Percentiles rank a stretch among this genome's conserved stretches.
phyloP scores from a whole-genome alignment of 2,329 filamentous ascomycete species.

The Blastomyces silverae region DNA sequence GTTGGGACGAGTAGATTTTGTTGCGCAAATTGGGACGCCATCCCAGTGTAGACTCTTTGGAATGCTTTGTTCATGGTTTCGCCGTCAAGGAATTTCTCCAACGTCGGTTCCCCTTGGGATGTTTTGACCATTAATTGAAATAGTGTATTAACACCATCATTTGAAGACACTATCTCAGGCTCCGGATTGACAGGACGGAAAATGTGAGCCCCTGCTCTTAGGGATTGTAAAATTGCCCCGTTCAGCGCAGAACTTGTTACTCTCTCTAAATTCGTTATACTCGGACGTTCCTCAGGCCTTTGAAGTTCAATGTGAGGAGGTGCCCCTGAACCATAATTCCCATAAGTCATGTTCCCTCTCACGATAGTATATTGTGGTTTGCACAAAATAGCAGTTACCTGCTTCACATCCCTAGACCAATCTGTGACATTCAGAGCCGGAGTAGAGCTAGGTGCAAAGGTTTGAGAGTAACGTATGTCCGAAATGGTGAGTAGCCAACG shows the following conservation, averaged over 20 bases:
- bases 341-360: not conserved
- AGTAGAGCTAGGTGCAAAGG: not conserved
- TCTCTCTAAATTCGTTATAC: not conserved
- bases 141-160: not conserved
- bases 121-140: conserved; percentile 6
- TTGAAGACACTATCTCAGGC: not conserved
- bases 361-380: conserved; percentile 10
- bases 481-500: conserved; percentile 5
- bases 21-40: conserved; percentile 3
- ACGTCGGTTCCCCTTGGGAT: not conserved
- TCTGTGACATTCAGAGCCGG: not conserved
- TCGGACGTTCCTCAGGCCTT: not conserved
- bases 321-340: not conserved
- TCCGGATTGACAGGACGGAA: not conserved
- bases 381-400: conserved; percentile 5
- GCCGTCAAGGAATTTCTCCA: conserved; percentile 10
- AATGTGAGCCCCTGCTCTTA: not conserved
- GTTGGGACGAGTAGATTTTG: conserved; percentile 9
- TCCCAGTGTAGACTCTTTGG: not conserved
- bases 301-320: conserved; percentile 4
- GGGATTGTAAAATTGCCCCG: not conserved
- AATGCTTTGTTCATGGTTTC: conserved; percentile 8
- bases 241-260: conserved; percentile 4
- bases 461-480: conserved; percentile 11
- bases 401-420: conserved; percentile 5